Evolutionary conservation across 805 yeast genomes (phyloP).

Genomic region (Ogataea ganodermae): DNA sequence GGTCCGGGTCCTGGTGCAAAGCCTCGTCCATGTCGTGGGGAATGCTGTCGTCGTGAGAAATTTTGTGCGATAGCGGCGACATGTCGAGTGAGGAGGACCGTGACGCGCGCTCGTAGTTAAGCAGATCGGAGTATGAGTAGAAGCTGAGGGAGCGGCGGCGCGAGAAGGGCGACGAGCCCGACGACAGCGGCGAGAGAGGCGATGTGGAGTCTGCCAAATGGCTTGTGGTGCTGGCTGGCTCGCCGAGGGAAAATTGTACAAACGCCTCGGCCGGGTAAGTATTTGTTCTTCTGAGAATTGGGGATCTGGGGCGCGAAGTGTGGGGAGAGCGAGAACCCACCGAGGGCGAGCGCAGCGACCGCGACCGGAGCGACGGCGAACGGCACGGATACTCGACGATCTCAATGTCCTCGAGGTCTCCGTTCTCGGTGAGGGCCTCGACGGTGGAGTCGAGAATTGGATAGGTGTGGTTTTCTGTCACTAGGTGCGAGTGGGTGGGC

Average conservation of each 20-base stretch:
- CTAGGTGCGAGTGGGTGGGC: constrained; percentile 28
- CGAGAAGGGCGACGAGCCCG: neutral
- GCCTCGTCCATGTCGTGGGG: constrained; percentile 17
- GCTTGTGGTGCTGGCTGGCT: neutral
- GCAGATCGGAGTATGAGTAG: constrained; percentile 36
- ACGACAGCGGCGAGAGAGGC: constrained; percentile 1
- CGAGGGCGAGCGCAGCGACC: constrained; percentile 10
- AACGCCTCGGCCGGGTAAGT: constrained; percentile 7
- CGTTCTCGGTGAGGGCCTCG: constrained; percentile 57
- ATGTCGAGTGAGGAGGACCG: neutral
- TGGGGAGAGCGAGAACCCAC: constrained; percentile 2
- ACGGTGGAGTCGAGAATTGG: constrained; percentile 82
- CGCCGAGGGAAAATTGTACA: constrained; percentile 6
- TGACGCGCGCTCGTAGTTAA: constrained; percentile 29
- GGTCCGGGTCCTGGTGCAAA: constrained; percentile 5
- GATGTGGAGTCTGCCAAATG: neutral
- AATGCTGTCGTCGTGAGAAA: constrained; percentile 8
- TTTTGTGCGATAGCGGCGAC: constrained; percentile 2
- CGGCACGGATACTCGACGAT: constrained; percentile 47
- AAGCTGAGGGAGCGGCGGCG: constrained; percentile 34
- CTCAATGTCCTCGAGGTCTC: constrained; percentile 69
- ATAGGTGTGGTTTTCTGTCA: constrained; percentile 69
- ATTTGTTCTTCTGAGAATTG: constrained; percentile 10
- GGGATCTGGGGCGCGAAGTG: constrained; percentile 5
- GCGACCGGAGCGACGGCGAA: neutral